Conservation (phyloP, 2,329 filamentous ascomycete species). For the Aspergillus glaucus region DNA sequence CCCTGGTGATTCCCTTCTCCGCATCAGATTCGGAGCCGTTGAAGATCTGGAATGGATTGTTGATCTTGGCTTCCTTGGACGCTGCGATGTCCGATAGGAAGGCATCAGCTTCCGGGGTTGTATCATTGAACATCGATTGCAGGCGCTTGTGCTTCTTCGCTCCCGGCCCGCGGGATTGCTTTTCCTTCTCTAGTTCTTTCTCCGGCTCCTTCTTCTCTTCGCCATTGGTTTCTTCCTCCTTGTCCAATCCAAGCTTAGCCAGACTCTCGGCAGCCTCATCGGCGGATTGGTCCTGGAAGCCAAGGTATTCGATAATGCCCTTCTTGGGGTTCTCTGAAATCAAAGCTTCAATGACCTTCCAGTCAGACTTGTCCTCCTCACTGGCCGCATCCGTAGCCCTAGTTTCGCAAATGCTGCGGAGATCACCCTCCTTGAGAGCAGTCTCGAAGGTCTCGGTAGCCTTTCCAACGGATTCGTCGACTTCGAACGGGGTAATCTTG, state of each 20-base stretch:
- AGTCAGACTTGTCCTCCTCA: constrained; percentile 92
- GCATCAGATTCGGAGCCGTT: constrained; percentile 74
- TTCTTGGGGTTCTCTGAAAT: constrained; percentile 79
- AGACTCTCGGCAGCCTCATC: constrained; percentile 44
- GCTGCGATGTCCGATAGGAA: constrained; percentile 81
- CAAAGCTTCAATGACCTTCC: constrained; percentile 87
- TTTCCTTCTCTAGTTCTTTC: constrained; percentile 41
- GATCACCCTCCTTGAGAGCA: constrained; percentile 68
- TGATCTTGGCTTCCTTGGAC: constrained; percentile 85
- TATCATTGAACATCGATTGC: constrained; percentile 72
- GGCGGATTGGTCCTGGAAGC: constrained; percentile 63
- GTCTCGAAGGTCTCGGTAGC: constrained; percentile 83
- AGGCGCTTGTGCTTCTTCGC: constrained; percentile 56
- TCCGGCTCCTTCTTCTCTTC: constrained; percentile 42
- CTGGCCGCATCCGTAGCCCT: constrained; percentile 69
- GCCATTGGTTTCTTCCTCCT: constrained; percentile 38
- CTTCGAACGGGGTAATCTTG: constrained; percentile 77
- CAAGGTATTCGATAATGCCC: constrained; percentile 80
- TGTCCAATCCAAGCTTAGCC: constrained; percentile 36
- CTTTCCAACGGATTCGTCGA: constrained; percentile 77
- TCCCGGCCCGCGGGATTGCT: constrained; percentile 42
- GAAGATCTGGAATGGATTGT: constrained; percentile 89
- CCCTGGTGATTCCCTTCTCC: constrained; percentile 80
- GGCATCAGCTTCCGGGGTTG: constrained; percentile 65
- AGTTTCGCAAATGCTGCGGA: constrained; percentile 71